Conservation (phyloP, 2,329 filamentous ascomycete genomes). For the Diaporthe vaccinii region DNA sequence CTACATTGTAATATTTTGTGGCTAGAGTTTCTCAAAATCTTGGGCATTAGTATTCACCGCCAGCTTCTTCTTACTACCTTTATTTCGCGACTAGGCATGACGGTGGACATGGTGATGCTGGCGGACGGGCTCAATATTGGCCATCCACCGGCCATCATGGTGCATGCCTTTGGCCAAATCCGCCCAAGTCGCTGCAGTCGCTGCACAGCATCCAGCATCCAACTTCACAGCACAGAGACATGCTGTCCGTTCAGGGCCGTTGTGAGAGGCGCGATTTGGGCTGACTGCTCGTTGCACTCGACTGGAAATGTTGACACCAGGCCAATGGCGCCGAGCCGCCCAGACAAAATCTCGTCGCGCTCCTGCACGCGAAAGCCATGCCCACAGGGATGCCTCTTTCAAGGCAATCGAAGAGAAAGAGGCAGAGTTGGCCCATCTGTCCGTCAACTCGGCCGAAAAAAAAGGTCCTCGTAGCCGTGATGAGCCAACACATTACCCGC, state of each 20-base stretch:
- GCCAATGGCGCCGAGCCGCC: background rate
- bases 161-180: background rate
- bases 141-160: background rate
- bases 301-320: background rate
- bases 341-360: background rate
- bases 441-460: background rate
- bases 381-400: background rate
- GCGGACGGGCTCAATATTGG: background rate
- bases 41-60: background rate
- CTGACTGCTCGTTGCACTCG: background rate
- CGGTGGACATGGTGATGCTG: background rate
- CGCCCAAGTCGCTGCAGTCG: background rate
- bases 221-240: background rate
- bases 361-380: too few relatives aligned
- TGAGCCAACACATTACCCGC: conserved; percentile 19
- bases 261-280: too few relatives aligned
- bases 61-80: too few relatives aligned
- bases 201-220: background rate
- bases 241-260: too few relatives aligned
- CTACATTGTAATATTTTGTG: background rate
- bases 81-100: background rate
- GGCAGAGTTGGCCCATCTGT: background rate
- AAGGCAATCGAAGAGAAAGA: background rate
- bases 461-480: conserved; percentile 10
- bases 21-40: background rate